phyloP scores from a whole-genome alignment of 768 basidiomycete species.

The Russula lepida region DNA sequence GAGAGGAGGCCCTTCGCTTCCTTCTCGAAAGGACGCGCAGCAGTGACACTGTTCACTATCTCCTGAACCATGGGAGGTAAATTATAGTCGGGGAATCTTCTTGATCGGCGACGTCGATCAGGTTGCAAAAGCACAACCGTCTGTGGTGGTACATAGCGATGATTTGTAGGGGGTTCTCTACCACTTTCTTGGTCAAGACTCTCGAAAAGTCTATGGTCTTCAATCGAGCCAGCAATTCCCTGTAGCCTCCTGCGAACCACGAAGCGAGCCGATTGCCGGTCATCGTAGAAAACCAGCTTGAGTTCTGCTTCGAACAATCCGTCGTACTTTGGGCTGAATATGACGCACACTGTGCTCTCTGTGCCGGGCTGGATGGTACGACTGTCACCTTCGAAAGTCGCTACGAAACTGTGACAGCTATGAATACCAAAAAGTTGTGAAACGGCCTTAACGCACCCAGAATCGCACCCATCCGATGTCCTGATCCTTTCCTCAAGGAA shows the following conservation, averaged over 20 bases:
- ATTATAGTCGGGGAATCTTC: slow-evolving; percentile 5
- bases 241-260: neutral
- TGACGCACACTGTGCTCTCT: neutral
- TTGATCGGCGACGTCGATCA: neutral
- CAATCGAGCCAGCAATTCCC: slow-evolving; percentile 7
- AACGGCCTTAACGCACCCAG: neutral
- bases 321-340: slow-evolving; percentile 10
- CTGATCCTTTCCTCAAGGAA: slow-evolving; percentile 11
- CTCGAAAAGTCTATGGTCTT: slow-evolving; percentile 10
- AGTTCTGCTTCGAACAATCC: slow-evolving; percentile 8
- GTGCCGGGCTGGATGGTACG: neutral
- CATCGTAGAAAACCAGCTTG: slow-evolving; percentile 6
- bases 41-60: neutral
- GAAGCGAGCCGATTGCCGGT: neutral
- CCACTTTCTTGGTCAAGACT: neutral
- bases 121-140: neutral
- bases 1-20: neutral
- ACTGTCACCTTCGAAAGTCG: slow-evolving; percentile 3
- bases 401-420: neutral
- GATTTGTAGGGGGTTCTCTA: neutral
- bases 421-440: neutral
- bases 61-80: neutral
- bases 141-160: slow-evolving; percentile 1
- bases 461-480: neutral
- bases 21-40: neutral